Conservation (phyloP, 768 basidiomycete species). For the Mycena galericulata region DNA sequence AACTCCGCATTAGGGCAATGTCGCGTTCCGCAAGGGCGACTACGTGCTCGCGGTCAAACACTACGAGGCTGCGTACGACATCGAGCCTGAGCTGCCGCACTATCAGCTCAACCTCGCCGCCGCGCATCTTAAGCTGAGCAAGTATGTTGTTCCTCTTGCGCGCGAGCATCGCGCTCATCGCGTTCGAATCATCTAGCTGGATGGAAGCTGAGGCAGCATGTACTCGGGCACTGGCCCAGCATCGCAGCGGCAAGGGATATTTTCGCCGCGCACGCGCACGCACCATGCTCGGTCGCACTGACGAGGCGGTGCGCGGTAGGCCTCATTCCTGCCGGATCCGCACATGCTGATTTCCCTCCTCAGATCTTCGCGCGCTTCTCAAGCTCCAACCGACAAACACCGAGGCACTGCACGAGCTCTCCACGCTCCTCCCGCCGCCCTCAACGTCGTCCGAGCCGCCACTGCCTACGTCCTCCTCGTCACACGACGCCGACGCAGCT, state of each 20-base stretch:
- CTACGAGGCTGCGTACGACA: constrained; percentile 70
- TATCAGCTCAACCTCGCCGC: constrained; percentile 85
- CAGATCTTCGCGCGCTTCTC: constrained; percentile 73
- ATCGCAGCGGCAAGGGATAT: constrained; percentile 75
- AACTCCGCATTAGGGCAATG: constrained; percentile 64
- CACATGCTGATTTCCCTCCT: background rate
- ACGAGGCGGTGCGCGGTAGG: constrained; percentile 73
- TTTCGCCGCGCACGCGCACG: constrained; percentile 78
- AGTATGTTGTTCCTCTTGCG: constrained; percentile 57
- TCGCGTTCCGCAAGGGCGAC: constrained; percentile 73
- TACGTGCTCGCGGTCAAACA: constrained; percentile 65
- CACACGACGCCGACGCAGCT: constrained; percentile 17
- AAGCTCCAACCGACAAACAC: constrained; percentile 72
- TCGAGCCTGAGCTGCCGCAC: constrained; percentile 80
- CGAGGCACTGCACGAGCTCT: constrained; percentile 71
- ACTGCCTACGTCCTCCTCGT: constrained; percentile 24
- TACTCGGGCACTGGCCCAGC: constrained; percentile 71
- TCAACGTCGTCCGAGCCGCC: constrained; percentile 3
- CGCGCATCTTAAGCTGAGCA: constrained; percentile 75
- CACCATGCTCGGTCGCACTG: constrained; percentile 65
- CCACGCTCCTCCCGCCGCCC: constrained; percentile 50
- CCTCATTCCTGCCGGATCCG: background rate
- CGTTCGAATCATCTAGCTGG: constrained; percentile 61
- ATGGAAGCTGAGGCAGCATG: constrained; percentile 80
- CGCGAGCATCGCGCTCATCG: constrained; percentile 11